Conservation (phyloP, 139 green algal species). For the Chlorella sp. region DNA sequence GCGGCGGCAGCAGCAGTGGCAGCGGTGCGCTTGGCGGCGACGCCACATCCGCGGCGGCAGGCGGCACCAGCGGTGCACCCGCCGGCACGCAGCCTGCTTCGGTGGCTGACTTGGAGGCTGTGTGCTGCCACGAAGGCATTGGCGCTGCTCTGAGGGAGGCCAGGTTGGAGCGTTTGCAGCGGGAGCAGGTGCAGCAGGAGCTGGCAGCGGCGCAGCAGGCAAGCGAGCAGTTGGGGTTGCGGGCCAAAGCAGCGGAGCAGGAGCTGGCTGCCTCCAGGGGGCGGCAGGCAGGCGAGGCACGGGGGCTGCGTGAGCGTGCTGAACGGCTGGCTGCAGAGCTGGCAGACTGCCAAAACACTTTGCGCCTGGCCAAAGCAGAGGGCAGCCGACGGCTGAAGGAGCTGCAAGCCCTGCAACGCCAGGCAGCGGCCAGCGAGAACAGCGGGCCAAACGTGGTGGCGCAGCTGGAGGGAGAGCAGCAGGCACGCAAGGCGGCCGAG, state of each 20-base stretch:
- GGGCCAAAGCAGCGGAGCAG: neutral
- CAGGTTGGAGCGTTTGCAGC: conserved; percentile 59
- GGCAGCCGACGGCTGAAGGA: conserved; percentile 50
- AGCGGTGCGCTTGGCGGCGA: neutral
- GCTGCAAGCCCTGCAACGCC: conserved; percentile 56
- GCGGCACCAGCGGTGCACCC: neutral
- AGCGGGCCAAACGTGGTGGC: conserved; percentile 10
- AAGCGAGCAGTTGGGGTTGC: neutral
- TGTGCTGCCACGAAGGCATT: conserved; percentile 37
- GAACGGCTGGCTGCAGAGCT: conserved; percentile 52
- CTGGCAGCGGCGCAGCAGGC: conserved; percentile 8
- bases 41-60: neutral
- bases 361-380: conserved; percentile 52
- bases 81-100: neutral
- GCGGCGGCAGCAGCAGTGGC: neutral
- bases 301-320: neutral
- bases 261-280: conserved; percentile 39
- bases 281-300: neutral
- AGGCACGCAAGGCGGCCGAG: conserved; percentile 37
- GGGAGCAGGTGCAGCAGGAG: conserved; percentile 47
- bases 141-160: conserved; percentile 59
- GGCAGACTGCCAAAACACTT: conserved; percentile 39
- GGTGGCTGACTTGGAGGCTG: neutral
- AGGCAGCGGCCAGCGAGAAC: neutral
- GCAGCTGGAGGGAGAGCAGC: conserved; percentile 45